phyloP scores from a whole-genome alignment of 805 yeast genomes.

The Schwanniomyces yamadae region DNA sequence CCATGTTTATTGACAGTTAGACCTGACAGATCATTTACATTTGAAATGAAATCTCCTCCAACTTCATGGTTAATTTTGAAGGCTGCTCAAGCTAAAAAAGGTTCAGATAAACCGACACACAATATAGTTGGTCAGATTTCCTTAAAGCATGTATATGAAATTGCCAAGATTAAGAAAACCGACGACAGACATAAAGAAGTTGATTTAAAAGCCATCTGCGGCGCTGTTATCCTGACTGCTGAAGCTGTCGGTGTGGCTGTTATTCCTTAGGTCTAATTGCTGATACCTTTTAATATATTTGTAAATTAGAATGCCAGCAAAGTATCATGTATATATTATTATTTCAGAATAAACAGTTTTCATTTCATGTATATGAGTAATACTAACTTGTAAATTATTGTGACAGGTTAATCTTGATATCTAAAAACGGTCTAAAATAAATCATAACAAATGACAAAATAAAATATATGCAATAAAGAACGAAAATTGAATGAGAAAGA shows the following conservation, averaged over 20 bases:
- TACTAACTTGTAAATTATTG: neutral
- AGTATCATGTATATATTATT: constrained; percentile 2
- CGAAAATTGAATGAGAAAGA: neutral
- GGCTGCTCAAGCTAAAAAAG: constrained; percentile 79
- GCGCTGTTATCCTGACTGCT: constrained; percentile 86
- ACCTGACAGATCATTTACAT: constrained; percentile 89
- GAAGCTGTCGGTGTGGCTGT: constrained; percentile 84
- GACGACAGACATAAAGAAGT: constrained; percentile 75
- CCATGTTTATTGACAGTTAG: constrained; percentile 82
- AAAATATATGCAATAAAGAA: neutral
- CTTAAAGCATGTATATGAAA: constrained; percentile 88
- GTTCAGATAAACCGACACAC: constrained; percentile 68
- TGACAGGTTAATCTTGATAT: constrained; percentile 7
- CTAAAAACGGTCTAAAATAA: neutral
- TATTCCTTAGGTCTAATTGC: constrained; percentile 56
- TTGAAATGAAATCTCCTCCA: constrained; percentile 88
- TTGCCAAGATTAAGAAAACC: constrained; percentile 88
- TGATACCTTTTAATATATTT: neutral
- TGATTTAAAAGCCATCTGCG: constrained; percentile 73
- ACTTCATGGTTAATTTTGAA: constrained; percentile 82
- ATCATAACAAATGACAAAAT: neutral
- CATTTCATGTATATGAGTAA: too few species aligned
- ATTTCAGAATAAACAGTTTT: too few species aligned
- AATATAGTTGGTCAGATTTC: constrained; percentile 62
- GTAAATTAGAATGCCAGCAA: constrained; percentile 2